Evolutionary conservation across 257 asterid species (phyloP).

Genomic region (Rhazya stricta): DNA sequence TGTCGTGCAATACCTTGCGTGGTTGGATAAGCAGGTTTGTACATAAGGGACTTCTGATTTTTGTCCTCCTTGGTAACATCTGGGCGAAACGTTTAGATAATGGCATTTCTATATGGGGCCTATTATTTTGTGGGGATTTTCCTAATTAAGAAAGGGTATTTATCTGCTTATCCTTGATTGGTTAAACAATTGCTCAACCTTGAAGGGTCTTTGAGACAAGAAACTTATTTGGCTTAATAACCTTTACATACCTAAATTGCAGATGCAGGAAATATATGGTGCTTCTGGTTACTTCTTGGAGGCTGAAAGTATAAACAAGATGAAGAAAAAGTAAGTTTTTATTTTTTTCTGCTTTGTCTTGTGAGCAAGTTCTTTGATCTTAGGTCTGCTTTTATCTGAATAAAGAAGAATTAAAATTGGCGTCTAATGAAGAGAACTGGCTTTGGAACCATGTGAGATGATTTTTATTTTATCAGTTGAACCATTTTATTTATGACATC

Average conservation of each 20-base stretch:
- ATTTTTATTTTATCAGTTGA: neutral
- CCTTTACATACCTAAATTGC: conserved; percentile 21
- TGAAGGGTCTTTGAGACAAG: neutral
- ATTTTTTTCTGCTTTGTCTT: neutral
- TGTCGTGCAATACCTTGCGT: conserved; percentile 83
- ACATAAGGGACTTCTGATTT: neutral
- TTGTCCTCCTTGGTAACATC: neutral
- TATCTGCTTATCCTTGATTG: neutral
- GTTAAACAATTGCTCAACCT: neutral
- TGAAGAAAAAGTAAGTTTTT: conserved; percentile 43
- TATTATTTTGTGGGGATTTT: neutral
- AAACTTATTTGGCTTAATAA: conserved; percentile 3
- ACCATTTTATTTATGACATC: neutral
- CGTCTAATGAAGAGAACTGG: neutral
- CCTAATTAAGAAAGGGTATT: neutral
- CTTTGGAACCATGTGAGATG: neutral
- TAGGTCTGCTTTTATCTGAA: neutral
- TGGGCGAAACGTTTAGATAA: neutral
- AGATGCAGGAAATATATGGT: conserved; percentile 90
- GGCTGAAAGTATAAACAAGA: conserved; percentile 34
- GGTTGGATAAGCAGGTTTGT: conserved; percentile 87
- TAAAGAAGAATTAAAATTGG: no score
- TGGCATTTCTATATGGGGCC: neutral
- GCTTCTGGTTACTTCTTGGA: conserved; percentile 86
- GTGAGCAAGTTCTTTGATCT: neutral